Evolutionary conservation across 257 asterid species (phyloP), one percentile per base, ranked within the genome.

Genomic region (Solanum corneliomulleri): DNA sequence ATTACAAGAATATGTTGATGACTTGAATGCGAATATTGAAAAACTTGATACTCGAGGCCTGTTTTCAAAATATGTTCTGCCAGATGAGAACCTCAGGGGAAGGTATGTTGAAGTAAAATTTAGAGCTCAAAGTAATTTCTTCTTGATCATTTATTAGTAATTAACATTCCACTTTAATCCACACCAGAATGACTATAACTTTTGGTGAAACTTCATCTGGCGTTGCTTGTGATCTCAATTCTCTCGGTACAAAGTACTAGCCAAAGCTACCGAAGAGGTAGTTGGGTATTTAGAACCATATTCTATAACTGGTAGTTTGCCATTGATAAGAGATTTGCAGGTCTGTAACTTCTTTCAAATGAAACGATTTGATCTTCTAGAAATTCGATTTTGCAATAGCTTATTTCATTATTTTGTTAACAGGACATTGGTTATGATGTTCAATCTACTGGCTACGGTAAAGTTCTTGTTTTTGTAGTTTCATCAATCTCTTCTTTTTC

Each of bases 341-440:
- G 99, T 95, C 72, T 12, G 84, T 70, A 58, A 88, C 21, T 84
- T 88, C 84, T 88, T 87, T 75, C 31, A 6, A 21, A 44, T 66
- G 2, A 84, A 6, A 13, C 84, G 52, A 25, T 69, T 18, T 82
- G 58, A 3, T 62, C 80, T 85, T 37, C 39, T 37, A 37, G 39
- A 37, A 37, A 37, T 37, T 69, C 15, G 35, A 18, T 42, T 52
- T n/a, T 84, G 31, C 74, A 37, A 14, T 47, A 23, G 49, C 80
- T 85, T 66, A 68, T 85, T 70, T 70, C 87, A 16, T 68, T 85
- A 16, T 31, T 71, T 71, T 70, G 33, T 16, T 82, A 85, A 87
- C 89, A 97, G 99, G 98, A 94, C 25, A 96, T 94, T 86, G 99
- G 98, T 75, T 97, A 94, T 52, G 98, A 97, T 85, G 99, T 97